Evolutionary conservation across 1,284 basidiomycete genomes (phyloP).

Genomic region (Malassezia sp.): DNA sequence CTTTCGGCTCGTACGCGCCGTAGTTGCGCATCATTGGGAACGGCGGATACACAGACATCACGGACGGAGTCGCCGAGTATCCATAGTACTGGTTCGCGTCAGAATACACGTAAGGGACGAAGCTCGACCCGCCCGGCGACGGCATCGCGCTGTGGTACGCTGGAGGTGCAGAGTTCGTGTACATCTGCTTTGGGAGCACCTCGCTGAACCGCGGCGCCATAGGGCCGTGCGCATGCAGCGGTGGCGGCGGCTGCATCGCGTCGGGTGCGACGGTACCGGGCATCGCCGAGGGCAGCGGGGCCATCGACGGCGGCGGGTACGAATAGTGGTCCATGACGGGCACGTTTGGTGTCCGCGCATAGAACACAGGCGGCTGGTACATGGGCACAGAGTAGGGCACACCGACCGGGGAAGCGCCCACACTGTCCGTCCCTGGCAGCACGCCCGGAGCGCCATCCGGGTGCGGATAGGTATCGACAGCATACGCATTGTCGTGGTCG

Average conservation of each 20-base stretch:
- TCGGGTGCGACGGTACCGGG: no score
- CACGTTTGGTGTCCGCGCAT: background rate
- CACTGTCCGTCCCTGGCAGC: no score
- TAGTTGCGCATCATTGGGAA: slow-evolving; percentile 19
- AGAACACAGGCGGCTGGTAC: slow-evolving; percentile 4
- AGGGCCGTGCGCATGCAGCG: no score
- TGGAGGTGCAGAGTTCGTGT: background rate
- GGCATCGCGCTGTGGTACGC: background rate
- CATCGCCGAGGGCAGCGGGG: slow-evolving; percentile 29
- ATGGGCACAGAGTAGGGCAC: slow-evolving; percentile 5
- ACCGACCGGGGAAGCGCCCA: background rate
- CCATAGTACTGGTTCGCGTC: background rate
- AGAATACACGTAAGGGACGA: background rate
- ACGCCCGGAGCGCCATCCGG: no score
- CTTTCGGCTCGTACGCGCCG: slow-evolving; percentile 29
- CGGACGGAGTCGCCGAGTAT: background rate
- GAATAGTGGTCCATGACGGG: background rate
- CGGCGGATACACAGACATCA: background rate
- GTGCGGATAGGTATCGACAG: background rate
- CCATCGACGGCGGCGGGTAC: no score
- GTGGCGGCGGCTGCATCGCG: no score
- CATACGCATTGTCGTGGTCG: background rate
- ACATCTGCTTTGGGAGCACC: no score
- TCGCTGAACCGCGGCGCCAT: no score
- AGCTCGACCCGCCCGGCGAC: background rate